Evolutionary conservation across 2,329 filamentous ascomycete species (phyloP), one percentile per base, ranked within the genome.

Genomic region (Colletotrichum sp.): DNA sequence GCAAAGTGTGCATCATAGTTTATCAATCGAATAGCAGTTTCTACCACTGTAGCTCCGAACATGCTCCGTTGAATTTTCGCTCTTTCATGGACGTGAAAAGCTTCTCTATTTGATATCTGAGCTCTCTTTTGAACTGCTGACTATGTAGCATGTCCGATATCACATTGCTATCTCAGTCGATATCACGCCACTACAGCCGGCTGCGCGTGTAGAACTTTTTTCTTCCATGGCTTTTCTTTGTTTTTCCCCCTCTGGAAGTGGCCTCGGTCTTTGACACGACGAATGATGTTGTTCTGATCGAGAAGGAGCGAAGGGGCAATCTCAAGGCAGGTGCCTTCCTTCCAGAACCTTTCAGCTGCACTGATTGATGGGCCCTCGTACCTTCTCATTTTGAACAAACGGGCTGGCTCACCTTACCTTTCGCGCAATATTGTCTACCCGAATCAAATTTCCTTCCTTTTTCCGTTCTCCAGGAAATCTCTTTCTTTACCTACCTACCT

Each of bases 111-210:
- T 15, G 19, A 44, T 9, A 6, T 44, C 9, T 49, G 19, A 49
- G 19, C 0, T n/a, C 19, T n/a, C 4, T 49, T n/a, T 1, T 2
- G 9, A 22, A 49, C 0, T 49, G 39, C 44, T n/a, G 13, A 49
- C 15, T 49, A 6, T 11, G 6, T 11, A 1, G 0, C 11, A 13
- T 22, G 44, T 49, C 44, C 3, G 1, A 7, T n/a, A 0, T n/a
- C 44, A 12, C 6, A 4, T 13, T 49, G 16, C 15, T 7, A 49
- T 49, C 3, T 2, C 13, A 1, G 3, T n/a, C 5, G 6, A 49
- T 12, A 22, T 49, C 19, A 49, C 19, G 44, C 44, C n/a, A 11
- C 15, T 12, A 12, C 44, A 22, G 19, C 13, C 19, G 6, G 11
- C n/a, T 49, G 9, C 1, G n/a, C 0, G 19, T 0, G 3, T 22